These are phyloP conservation scores for Ceratocystis papillata DNA, from an alignment of 2,329 filamentous ascomycete genomes.

Conservation along the genomic window DNA sequence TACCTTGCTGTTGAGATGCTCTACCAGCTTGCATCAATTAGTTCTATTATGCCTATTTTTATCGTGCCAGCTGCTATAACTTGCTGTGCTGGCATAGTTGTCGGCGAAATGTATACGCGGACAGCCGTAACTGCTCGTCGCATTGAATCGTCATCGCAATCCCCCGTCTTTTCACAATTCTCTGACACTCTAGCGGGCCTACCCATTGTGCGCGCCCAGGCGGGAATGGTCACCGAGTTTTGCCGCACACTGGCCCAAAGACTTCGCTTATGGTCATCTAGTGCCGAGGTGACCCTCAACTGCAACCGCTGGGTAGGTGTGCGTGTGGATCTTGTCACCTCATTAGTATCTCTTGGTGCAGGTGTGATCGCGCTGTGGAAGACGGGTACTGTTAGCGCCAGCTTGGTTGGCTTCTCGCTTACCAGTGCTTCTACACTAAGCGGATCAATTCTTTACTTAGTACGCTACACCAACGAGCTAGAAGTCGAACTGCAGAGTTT, in stretches of 20 bases:
- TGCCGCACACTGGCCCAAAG: slow-evolving; percentile 34
- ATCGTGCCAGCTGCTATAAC: slow-evolving; percentile 39
- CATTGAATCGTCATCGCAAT: slow-evolving; percentile 38
- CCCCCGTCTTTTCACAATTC: slow-evolving; percentile 40
- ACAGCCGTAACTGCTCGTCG: slow-evolving; percentile 40
- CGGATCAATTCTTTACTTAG: slow-evolving; percentile 36
- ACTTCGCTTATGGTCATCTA: slow-evolving; percentile 33
- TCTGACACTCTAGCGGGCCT: slow-evolving; percentile 36
- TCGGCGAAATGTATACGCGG: slow-evolving; percentile 35
- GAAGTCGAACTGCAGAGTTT: slow-evolving; percentile 41
- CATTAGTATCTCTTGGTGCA: slow-evolving; percentile 35
- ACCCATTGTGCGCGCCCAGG: slow-evolving; percentile 36
- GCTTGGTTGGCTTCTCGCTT: slow-evolving; percentile 41
- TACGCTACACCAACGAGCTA: slow-evolving; percentile 38
- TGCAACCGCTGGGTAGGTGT: slow-evolving; percentile 41
- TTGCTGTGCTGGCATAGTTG: slow-evolving; percentile 37
- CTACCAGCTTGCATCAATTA: slow-evolving; percentile 39
- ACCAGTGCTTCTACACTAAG: slow-evolving; percentile 38
- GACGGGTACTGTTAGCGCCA: slow-evolving; percentile 33
- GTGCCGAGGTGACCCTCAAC: slow-evolving; percentile 36
- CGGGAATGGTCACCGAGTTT: slow-evolving; percentile 36
- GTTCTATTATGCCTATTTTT: slow-evolving; percentile 43
- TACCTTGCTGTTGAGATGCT: slow-evolving; percentile 36
- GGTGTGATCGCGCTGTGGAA: slow-evolving; percentile 36
- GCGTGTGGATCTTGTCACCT: slow-evolving; percentile 37